Conservation (phyloP, 345 rosid genomes). For the Camelina neglecta region DNA sequence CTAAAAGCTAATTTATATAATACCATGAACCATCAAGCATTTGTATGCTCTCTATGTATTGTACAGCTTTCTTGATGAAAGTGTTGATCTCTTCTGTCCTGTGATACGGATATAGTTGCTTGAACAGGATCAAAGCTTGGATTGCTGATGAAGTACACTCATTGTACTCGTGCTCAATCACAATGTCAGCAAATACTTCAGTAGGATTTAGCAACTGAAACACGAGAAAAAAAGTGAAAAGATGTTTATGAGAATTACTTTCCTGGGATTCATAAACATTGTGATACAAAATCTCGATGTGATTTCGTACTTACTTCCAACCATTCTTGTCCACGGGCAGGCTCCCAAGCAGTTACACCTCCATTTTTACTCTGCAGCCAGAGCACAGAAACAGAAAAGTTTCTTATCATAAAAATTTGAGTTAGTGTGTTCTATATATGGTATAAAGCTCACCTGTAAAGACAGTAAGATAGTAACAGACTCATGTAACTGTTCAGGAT, state of each 20-base stretch:
- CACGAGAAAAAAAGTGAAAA: not conserved
- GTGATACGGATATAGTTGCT: slow-evolving; percentile 49
- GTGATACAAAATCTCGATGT: not conserved
- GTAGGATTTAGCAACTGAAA: slow-evolving; percentile 57
- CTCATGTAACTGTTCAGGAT: slow-evolving; percentile 57
- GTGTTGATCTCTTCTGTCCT: slow-evolving; percentile 46
- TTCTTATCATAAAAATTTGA: not conserved
- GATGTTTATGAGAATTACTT: slow-evolving; percentile 7
- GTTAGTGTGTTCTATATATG: not conserved
- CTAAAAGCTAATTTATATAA: slow-evolving; percentile 2
- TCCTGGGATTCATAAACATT: not conserved
- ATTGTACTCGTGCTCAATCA: slow-evolving; percentile 57
- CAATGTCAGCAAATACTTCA: slow-evolving; percentile 53
- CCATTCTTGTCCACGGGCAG: slow-evolving; percentile 45
- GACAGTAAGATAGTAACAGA: slow-evolving; percentile 66
- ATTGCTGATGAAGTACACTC: slow-evolving; percentile 59
- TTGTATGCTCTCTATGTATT: slow-evolving; percentile 46
- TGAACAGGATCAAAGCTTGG: slow-evolving; percentile 50
- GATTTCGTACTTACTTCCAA: slow-evolving; percentile 41
- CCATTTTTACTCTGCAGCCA: slow-evolving; percentile 45
- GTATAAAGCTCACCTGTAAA: slow-evolving; percentile 51
- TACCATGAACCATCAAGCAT: slow-evolving; percentile 58
- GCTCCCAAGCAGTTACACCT: slow-evolving; percentile 50
- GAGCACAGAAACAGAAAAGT: not conserved
- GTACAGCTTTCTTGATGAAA: slow-evolving; percentile 41